Evolutionary conservation across 192 early-diverging fungal genomes (phyloP).

Genomic region (Gaertneriomyces sp.): DNA sequence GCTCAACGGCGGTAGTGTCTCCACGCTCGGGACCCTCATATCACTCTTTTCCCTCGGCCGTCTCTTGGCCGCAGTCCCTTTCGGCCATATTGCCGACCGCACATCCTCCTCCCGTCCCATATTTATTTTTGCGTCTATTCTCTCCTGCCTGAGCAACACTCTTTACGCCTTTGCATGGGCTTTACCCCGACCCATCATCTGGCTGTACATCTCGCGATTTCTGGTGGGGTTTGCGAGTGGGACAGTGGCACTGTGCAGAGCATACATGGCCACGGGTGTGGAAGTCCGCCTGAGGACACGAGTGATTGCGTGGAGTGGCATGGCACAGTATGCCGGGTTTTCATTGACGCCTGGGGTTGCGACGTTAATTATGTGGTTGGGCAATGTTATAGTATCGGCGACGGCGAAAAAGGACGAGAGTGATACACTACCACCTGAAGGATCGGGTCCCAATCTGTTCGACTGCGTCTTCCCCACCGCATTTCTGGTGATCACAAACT

Average conservation of each 20-base stretch:
- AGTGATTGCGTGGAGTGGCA: constrained; percentile 32
- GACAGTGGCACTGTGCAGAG: constrained; percentile 20
- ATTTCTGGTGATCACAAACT: constrained; percentile 13
- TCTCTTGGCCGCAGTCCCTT: constrained; percentile 27
- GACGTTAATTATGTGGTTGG: constrained; percentile 15
- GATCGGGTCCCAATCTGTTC: background rate
- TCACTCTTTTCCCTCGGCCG: constrained; percentile 32
- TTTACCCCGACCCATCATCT: constrained; percentile 17
- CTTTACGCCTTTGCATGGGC: constrained; percentile 29
- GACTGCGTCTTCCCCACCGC: constrained; percentile 16
- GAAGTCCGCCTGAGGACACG: constrained; percentile 14
- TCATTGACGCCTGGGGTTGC: constrained; percentile 32
- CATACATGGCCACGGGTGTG: constrained; percentile 24
- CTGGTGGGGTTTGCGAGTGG: constrained; percentile 25
- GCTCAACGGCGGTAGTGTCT: constrained; percentile 17
- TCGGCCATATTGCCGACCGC: constrained; percentile 26
- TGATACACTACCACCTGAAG: background rate
- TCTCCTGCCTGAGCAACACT: constrained; percentile 16
- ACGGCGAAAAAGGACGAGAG: background rate
- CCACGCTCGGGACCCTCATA: constrained; percentile 21
- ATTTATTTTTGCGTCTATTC: constrained; percentile 20
- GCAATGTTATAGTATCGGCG: background rate
- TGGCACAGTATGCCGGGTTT: constrained; percentile 37
- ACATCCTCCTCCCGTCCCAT: constrained; percentile 25
- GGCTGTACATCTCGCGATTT: constrained; percentile 14